These are phyloP conservation scores for Alisma plantagoaquatica DNA, from an alignment of 106 monocot genomes.

Conservation along the genomic window DNA sequence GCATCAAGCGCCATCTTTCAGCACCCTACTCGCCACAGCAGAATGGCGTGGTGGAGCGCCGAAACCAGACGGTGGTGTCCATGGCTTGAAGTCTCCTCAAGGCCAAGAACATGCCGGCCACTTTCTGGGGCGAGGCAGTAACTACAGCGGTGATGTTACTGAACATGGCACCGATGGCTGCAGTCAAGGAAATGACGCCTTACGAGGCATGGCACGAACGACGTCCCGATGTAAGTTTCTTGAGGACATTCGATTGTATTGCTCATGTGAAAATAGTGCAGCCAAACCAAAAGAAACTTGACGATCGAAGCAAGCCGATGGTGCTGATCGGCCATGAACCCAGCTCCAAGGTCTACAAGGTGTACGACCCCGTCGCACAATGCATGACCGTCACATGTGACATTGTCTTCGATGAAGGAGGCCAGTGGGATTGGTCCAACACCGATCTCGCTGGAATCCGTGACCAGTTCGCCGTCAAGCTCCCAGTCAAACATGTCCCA, in stretches of 20 bases:
- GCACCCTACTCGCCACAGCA: too few relatives aligned
- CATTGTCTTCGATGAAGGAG: constrained; percentile 5
- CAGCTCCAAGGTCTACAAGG: background rate
- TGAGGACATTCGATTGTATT: background rate
- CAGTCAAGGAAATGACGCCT: constrained; percentile 14
- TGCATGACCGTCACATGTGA: background rate
- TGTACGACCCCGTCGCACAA: background rate
- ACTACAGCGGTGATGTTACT: constrained; percentile 19
- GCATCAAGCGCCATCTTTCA: too few relatives aligned
- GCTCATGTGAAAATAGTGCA: background rate
- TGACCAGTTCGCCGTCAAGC: too few relatives aligned
- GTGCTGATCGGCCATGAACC: background rate
- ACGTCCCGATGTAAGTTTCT: background rate
- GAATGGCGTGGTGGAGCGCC: too few relatives aligned
- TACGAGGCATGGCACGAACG: constrained; percentile 11
- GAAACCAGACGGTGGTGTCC: constrained; percentile 7
- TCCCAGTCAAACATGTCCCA: too few relatives aligned
- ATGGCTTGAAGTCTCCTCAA: constrained; percentile 25
- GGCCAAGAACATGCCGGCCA: constrained; percentile 2
- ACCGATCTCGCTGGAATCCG: too few relatives aligned
- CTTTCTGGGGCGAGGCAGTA: constrained; percentile 28
- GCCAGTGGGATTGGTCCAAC: constrained; percentile 3
- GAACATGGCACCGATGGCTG: constrained; percentile 16
- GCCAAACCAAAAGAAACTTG: background rate
- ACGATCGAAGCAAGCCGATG: background rate